These are phyloP conservation scores for Clohesyomyces aquaticus DNA, from an alignment of 495 filamentous ascomycete genomes.

Conservation along the genomic window DNA sequence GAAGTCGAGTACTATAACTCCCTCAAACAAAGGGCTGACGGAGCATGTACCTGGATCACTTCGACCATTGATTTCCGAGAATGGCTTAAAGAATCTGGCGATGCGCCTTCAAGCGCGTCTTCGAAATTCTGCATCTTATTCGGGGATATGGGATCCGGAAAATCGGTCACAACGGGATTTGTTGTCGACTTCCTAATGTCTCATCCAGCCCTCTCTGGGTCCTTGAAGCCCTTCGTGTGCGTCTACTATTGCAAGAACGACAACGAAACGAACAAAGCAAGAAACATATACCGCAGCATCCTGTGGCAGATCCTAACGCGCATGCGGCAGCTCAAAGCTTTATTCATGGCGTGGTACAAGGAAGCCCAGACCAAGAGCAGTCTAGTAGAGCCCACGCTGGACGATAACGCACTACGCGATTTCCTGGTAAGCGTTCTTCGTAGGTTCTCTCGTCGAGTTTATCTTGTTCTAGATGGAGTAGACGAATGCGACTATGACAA, in stretches of 20 bases:
- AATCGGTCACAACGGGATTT: slow-evolving; percentile 9
- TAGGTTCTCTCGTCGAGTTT: slow-evolving; percentile 11
- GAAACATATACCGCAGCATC: slow-evolving; percentile 11
- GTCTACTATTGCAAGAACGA: slow-evolving; percentile 15
- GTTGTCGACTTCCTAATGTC: slow-evolving; percentile 9
- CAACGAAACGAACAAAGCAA: slow-evolving; percentile 13
- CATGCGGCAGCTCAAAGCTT: neutral
- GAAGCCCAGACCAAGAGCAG: slow-evolving; percentile 10
- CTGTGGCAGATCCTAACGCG: slow-evolving; percentile 5
- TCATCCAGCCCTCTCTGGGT: slow-evolving; percentile 2
- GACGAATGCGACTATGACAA: slow-evolving; percentile 16
- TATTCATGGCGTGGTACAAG: slow-evolving; percentile 9
- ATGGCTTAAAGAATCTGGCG: neutral
- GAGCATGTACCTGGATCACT: slow-evolving; percentile 4
- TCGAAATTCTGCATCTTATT: slow-evolving; percentile 11
- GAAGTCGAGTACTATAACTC: slow-evolving; percentile 9
- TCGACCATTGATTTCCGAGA: slow-evolving; percentile 8
- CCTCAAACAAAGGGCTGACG: slow-evolving; percentile 9
- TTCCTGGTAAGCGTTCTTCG: slow-evolving; percentile 6
- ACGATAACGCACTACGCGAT: slow-evolving; percentile 13
- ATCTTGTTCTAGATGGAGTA: slow-evolving; percentile 12
- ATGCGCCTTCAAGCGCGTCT: neutral
- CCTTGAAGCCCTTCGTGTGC: slow-evolving; percentile 7
- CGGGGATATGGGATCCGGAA: slow-evolving; percentile 12
- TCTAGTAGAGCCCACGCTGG: slow-evolving; percentile 7